Evolutionary conservation across 352 stramenopile species (phyloP).

Genomic region (Phytopythium ostracodes): DNA sequence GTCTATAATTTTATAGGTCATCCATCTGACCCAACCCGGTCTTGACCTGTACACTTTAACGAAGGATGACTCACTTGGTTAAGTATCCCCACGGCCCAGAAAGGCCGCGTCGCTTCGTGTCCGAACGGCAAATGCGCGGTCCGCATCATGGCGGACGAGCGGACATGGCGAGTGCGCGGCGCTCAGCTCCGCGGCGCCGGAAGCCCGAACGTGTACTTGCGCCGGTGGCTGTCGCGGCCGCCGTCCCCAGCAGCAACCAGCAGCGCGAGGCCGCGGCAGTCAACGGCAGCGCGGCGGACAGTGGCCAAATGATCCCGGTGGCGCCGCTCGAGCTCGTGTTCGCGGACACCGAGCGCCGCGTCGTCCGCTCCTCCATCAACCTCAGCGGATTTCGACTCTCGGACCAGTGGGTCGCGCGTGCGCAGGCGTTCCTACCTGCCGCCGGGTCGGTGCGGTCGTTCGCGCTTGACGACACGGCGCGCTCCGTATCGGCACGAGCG

Average conservation of each 20-base stretch:
- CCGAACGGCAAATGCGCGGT: no score
- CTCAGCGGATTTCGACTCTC: constrained; percentile 6
- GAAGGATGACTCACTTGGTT: neutral
- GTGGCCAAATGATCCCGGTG: neutral
- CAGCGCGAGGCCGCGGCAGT: neutral
- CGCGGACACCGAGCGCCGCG: constrained; percentile 3
- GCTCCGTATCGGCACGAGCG: neutral
- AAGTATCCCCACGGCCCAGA: neutral
- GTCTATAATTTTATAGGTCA: no score
- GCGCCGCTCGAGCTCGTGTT: constrained; percentile 7
- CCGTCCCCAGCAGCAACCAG: neutral
- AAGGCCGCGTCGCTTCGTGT: neutral
- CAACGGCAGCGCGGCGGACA: no score
- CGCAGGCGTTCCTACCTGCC: neutral
- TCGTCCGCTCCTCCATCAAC: neutral
- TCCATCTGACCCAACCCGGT: neutral
- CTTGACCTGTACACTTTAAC: neutral
- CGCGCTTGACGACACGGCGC: constrained; percentile 5
- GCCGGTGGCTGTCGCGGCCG: neutral
- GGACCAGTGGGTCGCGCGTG: constrained; percentile 8
- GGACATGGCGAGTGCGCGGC: constrained; percentile 4
- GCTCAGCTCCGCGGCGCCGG: neutral
- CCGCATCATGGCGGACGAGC: neutral
- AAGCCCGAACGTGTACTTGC: constrained; percentile 1
- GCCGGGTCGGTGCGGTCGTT: neutral